Conservation (phyloP, 176 grass and related monocot genomes). For the Cenchrus purpureus region DNA sequence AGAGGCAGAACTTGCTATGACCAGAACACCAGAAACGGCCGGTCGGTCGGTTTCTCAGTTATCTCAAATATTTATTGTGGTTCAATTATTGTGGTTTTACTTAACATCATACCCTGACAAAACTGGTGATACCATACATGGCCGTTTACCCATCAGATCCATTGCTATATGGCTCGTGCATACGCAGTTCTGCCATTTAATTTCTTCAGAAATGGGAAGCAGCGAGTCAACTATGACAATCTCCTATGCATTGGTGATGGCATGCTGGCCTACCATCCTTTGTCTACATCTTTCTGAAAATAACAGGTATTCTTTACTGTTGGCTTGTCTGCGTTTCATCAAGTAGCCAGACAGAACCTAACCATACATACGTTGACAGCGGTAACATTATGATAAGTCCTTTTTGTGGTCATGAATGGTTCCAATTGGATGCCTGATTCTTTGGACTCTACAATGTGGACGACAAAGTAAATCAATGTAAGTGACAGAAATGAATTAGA, state of each 20-base stretch:
- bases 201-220: not conserved
- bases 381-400: not conserved
- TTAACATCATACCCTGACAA: not conserved
- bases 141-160: not conserved
- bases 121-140: not conserved
- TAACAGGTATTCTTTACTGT: not conserved
- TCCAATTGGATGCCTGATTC: not conserved
- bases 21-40: not conserved
- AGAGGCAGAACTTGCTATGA: not conserved
- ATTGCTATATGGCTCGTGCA: not conserved
- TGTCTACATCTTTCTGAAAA: constrained; percentile 12
- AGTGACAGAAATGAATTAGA: constrained; percentile 1
- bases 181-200: not conserved
- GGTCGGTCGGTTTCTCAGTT: not conserved
- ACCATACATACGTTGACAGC: not conserved
- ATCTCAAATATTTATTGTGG: not conserved
- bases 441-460: not conserved
- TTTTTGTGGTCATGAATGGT: constrained; percentile 15
- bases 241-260: not conserved
- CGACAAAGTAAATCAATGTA: not conserved
- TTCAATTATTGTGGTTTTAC: constrained; percentile 2
- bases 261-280: not conserved
- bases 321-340: not conserved
- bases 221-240: not conserved
- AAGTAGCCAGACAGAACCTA: not conserved